Conservation (phyloP, 495 filamentous ascomycete species). For the Parathielavia hyrcaniae region DNA sequence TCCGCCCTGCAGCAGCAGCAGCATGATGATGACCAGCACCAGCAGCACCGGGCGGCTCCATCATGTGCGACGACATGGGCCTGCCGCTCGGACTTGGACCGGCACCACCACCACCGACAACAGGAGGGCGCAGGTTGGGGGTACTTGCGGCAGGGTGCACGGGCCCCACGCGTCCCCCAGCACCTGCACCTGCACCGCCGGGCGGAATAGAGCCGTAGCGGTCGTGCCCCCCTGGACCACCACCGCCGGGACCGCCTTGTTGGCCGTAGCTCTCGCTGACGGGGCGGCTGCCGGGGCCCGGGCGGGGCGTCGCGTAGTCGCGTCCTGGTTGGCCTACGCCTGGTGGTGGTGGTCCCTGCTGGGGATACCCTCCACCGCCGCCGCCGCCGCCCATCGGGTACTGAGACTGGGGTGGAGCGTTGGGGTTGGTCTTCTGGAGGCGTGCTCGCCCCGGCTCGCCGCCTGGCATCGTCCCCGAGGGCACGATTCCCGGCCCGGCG, state of each 20-base stretch:
- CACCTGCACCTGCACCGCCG: conserved; percentile 9
- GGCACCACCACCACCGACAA: neutral
- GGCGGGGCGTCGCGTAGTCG: conserved; percentile 7
- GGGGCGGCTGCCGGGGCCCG: conserved; percentile 21
- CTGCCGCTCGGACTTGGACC: neutral
- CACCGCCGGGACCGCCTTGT: neutral
- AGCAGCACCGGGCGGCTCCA: neutral
- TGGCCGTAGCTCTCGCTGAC: conserved; percentile 26
- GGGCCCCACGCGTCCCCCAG: conserved; percentile 6
- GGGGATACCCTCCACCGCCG: conserved; percentile 10
- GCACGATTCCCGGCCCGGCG: neutral
- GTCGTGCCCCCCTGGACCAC: conserved; percentile 6
- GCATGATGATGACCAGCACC: neutral
- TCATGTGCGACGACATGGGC: conserved; percentile 14
- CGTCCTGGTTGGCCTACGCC: conserved; percentile 3
- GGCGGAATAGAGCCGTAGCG: conserved; percentile 19
- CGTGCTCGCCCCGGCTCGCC: conserved; percentile 30
- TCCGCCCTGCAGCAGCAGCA: conserved; percentile 17
- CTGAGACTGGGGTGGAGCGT: conserved; percentile 26
- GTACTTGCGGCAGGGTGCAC: conserved; percentile 4
- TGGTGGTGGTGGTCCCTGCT: conserved; percentile 1
- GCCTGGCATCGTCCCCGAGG: conserved; percentile 19
- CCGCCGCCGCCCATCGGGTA: conserved; percentile 17
- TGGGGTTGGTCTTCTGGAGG: conserved; percentile 37
- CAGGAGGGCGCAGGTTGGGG: conserved; percentile 22